These are phyloP conservation scores for Phylloporus arenicola DNA, from an alignment of 768 basidiomycete genomes.

Conservation along the genomic window DNA sequence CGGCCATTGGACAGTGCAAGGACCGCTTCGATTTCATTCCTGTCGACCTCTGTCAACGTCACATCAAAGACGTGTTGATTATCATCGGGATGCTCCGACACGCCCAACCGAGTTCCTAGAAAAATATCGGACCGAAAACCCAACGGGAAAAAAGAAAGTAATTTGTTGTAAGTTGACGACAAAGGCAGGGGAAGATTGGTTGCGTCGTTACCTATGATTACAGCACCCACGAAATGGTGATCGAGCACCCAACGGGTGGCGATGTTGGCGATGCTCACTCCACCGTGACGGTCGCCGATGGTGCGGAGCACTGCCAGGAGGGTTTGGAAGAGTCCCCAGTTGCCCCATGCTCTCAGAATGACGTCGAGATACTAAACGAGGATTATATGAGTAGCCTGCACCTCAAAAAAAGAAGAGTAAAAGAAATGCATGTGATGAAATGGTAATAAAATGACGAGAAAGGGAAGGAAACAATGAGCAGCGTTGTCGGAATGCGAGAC, in stretches of 20 bases:
- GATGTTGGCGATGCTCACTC: conserved; percentile 68
- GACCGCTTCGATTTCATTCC: conserved; percentile 56
- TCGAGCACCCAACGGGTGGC: conserved; percentile 82
- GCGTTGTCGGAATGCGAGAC: not conserved
- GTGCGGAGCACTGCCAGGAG: conserved; percentile 52
- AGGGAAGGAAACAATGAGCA: not conserved
- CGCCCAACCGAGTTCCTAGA: conserved; percentile 65
- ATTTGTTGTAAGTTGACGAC: conserved; percentile 1
- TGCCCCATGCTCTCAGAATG: conserved; percentile 75
- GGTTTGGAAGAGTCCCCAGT: conserved; percentile 68
- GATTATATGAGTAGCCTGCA: not conserved
- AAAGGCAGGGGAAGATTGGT: conserved; percentile 1
- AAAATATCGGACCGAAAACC: not conserved
- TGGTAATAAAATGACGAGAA: not conserved
- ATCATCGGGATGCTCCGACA: conserved; percentile 68
- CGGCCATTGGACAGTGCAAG: conserved; percentile 57
- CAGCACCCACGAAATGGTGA: conserved; percentile 70
- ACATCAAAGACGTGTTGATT: conserved; percentile 62
- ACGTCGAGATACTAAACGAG: conserved; percentile 71
- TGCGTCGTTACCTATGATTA: conserved; percentile 56
- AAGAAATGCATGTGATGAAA: not conserved
- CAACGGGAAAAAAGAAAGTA: conserved; percentile 1
- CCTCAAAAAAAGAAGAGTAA: not conserved
- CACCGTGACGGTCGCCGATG: conserved; percentile 65
- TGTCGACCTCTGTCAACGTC: conserved; percentile 50